These are phyloP conservation scores for Hanseniaspora valbyensis DNA, from an alignment of 805 yeast genomes.

Conservation along the genomic window DNA sequence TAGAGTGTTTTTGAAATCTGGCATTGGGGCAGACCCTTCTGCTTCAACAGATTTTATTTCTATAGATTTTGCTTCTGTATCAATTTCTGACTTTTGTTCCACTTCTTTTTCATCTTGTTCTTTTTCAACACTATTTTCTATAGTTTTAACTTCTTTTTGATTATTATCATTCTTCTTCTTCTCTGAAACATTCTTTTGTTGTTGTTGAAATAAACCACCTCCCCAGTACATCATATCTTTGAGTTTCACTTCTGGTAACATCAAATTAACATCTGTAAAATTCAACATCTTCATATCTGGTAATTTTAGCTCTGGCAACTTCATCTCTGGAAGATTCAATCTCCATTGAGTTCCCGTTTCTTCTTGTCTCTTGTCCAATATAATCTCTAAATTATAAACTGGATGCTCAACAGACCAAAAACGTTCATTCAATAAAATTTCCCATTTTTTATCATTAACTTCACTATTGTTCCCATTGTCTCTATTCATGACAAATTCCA, in stretches of 20 bases:
- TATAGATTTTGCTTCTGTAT: not conserved
- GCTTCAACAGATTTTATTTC: not conserved
- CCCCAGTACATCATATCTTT: not conserved
- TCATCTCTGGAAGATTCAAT: not conserved
- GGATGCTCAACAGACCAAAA: conserved; percentile 14
- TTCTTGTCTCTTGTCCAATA: not conserved
- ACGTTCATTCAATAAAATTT: not conserved
- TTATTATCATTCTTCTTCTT: not conserved
- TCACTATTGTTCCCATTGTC: too few relatives aligned
- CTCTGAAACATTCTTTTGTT: not conserved
- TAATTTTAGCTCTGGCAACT: not conserved
- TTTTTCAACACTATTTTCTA: not conserved
- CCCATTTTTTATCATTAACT: conserved; percentile 1
- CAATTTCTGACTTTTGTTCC: not conserved
- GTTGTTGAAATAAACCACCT: not conserved
- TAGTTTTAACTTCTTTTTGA: not conserved
- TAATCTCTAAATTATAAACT: conserved; percentile 1
- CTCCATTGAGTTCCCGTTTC: not conserved
- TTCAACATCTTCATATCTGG: not conserved
- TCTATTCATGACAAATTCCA: conserved; percentile 2
- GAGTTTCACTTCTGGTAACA: not conserved
- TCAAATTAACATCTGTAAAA: not conserved
- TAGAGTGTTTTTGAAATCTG: not conserved
- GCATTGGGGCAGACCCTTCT: not conserved
- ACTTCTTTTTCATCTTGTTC: not conserved